Percentiles rank a stretch among this genome's conserved stretches.
Conservation (phyloP, 257 asterid species). For the Solanum pimpinellifolium region DNA sequence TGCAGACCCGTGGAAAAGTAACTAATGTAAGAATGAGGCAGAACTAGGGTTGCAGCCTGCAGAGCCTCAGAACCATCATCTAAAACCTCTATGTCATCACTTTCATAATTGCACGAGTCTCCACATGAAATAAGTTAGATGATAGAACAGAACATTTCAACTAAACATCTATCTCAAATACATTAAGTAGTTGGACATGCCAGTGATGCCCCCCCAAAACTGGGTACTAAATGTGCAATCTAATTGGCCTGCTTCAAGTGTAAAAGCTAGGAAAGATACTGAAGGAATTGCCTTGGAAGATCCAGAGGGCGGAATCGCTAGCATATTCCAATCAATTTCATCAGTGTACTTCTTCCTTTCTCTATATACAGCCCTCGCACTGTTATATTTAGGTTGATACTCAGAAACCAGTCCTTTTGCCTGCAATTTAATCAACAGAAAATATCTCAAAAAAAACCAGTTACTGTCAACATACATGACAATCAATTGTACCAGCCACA, state of each 20-base stretch:
- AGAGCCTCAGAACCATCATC: neutral
- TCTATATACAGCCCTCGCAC: slow-evolving; percentile 96
- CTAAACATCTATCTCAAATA: neutral
- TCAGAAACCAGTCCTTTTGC: slow-evolving; percentile 93
- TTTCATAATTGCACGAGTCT: neutral
- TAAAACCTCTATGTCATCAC: neutral
- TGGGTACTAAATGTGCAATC: neutral
- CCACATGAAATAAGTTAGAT: neutral
- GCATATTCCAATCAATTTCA: slow-evolving; percentile 98
- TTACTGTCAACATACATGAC: neutral
- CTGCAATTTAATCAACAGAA: slow-evolving; percentile 26
- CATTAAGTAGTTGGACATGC: neutral
- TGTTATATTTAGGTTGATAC: slow-evolving; percentile 88
- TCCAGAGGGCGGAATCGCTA: slow-evolving; percentile 92
- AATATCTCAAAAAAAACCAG: neutral
- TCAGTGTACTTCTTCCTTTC: slow-evolving; percentile 86
- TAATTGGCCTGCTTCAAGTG: neutral
- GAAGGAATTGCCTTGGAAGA: slow-evolving; percentile 53
- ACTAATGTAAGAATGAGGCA: neutral
- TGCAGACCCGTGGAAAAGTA: slow-evolving; percentile 17
- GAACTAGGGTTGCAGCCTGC: neutral
- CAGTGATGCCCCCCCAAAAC: neutral
- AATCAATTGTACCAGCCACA: neutral
- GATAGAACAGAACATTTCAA: neutral
- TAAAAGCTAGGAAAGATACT: neutral